These are phyloP conservation scores for Lactarius akahatsu DNA, from an alignment of 768 basidiomycete genomes.

Conservation along the genomic window DNA sequence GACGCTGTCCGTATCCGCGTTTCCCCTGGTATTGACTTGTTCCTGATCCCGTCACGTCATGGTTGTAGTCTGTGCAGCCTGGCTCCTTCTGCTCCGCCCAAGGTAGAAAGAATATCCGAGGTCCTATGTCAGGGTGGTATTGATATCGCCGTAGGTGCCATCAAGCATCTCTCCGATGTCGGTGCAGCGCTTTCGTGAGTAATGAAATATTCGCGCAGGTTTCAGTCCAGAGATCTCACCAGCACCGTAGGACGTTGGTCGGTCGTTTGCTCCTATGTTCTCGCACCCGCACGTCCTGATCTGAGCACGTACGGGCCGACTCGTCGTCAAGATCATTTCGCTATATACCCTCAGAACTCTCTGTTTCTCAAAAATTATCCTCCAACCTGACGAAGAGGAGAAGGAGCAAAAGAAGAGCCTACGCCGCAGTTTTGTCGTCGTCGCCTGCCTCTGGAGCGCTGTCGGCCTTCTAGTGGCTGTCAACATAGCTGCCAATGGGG, in stretches of 20 bases:
- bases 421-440: slow-evolving; percentile 26
- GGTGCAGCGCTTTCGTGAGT: slow-evolving; percentile 4
- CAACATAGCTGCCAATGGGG: slow-evolving; percentile 35
- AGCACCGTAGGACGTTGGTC: not conserved
- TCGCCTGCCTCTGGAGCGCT: slow-evolving; percentile 40
- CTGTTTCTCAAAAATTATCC: slow-evolving; percentile 33
- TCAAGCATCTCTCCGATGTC: slow-evolving; percentile 7
- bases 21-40: not conserved
- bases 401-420: not conserved
- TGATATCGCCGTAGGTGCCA: not conserved
- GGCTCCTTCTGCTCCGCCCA: slow-evolving; percentile 6
- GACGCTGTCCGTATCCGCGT: slow-evolving; percentile 32
- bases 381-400: not conserved
- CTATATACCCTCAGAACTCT: slow-evolving; percentile 42
- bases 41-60: not conserved
- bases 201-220: not conserved
- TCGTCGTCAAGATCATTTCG: slow-evolving; percentile 36
- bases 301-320: not conserved
- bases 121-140: not conserved
- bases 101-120: not conserved
- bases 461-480: slow-evolving; percentile 41
- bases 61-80: not conserved
- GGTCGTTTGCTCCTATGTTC: not conserved
- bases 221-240: not conserved
- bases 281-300: not conserved